phyloP scores from a whole-genome alignment of 2,329 filamentous ascomycete genomes.

The Fusarium vanettenii region DNA sequence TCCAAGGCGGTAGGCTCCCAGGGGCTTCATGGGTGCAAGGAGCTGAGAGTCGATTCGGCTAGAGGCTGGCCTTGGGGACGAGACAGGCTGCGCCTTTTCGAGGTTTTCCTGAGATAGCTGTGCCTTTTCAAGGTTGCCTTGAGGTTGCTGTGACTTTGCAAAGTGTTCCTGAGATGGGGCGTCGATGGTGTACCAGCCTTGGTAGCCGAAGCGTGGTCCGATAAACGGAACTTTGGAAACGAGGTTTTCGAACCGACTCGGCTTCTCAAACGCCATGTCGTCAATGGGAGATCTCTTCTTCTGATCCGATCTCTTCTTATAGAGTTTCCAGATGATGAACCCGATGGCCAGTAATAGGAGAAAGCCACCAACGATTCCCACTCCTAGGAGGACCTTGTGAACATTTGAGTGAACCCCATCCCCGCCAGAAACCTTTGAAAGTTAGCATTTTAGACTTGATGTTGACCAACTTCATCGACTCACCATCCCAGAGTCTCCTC shows the following conservation, averaged over 20 bases:
- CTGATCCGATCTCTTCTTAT: conserved; percentile 14
- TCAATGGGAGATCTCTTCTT: conserved; percentile 25
- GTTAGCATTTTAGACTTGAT: conserved; percentile 14
- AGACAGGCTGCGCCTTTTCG: conserved; percentile 35
- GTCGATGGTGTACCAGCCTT: conserved; percentile 50
- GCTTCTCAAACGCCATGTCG: conserved; percentile 35
- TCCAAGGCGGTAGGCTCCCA: conserved; percentile 32
- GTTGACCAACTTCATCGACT: conserved; percentile 9
- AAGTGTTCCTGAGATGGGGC: conserved; percentile 33
- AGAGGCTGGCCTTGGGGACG: conserved; percentile 11
- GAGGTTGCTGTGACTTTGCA: conserved; percentile 6
- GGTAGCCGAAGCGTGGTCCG: conserved; percentile 46
- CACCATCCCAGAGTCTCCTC: conserved; percentile 25
- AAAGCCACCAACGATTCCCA: conserved; percentile 38
- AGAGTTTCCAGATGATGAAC: conserved; percentile 39
- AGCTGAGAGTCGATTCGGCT: conserved; percentile 38
- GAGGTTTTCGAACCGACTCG: conserved; percentile 39
- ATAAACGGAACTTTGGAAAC: conserved; percentile 52
- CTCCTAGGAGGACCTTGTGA: conserved; percentile 39
- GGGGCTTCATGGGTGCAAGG: conserved; percentile 35
- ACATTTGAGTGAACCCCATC: conserved; percentile 34
- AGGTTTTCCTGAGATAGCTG: conserved; percentile 27
- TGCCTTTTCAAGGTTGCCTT: background rate
- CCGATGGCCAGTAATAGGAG: conserved; percentile 37
- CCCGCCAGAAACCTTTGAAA: conserved; percentile 16